Conservation (phyloP, 2,329 filamentous ascomycete species). For the Gyromitra esculenta region DNA sequence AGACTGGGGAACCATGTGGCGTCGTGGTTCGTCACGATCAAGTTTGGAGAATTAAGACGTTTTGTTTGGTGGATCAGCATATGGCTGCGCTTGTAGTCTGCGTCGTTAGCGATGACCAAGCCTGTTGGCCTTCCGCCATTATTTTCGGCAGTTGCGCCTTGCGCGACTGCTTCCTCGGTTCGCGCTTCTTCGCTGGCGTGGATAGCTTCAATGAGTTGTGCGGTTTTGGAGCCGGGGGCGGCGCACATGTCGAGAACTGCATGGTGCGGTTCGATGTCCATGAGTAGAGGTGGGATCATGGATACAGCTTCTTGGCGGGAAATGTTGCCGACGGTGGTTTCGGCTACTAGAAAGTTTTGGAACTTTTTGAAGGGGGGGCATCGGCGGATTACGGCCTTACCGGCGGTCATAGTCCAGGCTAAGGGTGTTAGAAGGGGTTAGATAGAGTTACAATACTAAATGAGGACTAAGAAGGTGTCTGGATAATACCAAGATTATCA, state of each 20-base stretch:
- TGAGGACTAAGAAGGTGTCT: not conserved
- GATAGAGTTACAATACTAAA: no score
- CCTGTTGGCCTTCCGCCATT: conserved; percentile 82
- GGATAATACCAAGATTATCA: conserved; percentile 71
- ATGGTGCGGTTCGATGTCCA: conserved; percentile 92
- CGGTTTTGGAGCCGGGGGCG: conserved; percentile 95
- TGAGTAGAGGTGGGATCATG: conserved; percentile 96
- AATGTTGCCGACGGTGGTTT: conserved; percentile 97
- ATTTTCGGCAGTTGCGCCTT: conserved; percentile 61
- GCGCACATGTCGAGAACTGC: conserved; percentile 95
- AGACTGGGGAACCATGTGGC: conserved; percentile 95
- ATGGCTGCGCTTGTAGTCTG: conserved; percentile 95
- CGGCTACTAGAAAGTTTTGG: conserved; percentile 96
- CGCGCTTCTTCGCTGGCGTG: conserved; percentile 91
- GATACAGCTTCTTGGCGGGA: conserved; percentile 97
- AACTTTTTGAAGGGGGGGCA: conserved; percentile 94
- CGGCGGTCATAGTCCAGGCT: conserved; percentile 97
- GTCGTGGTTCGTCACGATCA: conserved; percentile 97
- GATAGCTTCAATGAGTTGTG: conserved; percentile 92
- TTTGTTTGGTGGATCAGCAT: conserved; percentile 99
- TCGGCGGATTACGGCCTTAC: conserved; percentile 93
- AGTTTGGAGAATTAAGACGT: conserved; percentile 92
- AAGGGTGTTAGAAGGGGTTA: conserved; percentile 1
- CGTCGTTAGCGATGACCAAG: conserved; percentile 92
- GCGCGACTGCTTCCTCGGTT: conserved; percentile 63